A percentile compares a stretch with the other conserved stretches of the same genome.
phyloP scores from a whole-genome alignment of 2,329 filamentous ascomycete genomes.

The Clarireedia homoeocarpa region DNA sequence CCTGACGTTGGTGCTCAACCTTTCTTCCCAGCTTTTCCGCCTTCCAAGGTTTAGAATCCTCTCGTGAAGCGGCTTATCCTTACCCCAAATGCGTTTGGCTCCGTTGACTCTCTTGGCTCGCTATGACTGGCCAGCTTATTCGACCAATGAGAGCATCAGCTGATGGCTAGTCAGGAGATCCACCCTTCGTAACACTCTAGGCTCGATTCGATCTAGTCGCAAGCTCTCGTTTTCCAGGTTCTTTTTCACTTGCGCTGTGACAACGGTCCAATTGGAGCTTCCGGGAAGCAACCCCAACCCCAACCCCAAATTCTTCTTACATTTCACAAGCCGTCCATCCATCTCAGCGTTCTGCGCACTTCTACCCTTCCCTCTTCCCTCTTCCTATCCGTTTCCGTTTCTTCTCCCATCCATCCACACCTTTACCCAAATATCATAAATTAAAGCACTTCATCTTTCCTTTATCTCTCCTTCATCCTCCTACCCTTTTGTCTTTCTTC shows the following conservation, averaged over 20 bases:
- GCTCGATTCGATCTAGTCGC: constrained; percentile 1
- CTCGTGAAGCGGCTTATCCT: too few species aligned
- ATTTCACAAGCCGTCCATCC: neutral
- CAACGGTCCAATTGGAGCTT: constrained; percentile 12
- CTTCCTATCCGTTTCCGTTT: constrained; percentile 10
- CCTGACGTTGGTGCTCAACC: too few species aligned
- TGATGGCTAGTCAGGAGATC: neutral
- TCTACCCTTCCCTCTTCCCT: neutral
- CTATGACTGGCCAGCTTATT: neutral
- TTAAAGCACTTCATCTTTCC: constrained; percentile 14
- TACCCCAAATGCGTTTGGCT: neutral
- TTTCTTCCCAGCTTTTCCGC: too few species aligned
- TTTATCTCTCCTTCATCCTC: neutral
- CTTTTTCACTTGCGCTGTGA: constrained; percentile 2
- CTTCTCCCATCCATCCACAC: constrained; percentile 5
- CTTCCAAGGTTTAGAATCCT: too few species aligned
- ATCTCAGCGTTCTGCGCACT: constrained; percentile 6
- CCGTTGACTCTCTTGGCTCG: too few species aligned
- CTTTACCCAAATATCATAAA: constrained; percentile 10
- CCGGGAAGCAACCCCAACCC: constrained; percentile 8
- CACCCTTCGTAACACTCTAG: neutral
- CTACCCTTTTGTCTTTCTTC: constrained; percentile 3
- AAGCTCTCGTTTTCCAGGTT: neutral
- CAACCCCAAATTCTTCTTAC: constrained; percentile 8
- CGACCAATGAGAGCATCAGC: neutral